Evolutionary conservation across 495 filamentous ascomycete species (phyloP).

Genomic region (Trichoderma gamsii): DNA sequence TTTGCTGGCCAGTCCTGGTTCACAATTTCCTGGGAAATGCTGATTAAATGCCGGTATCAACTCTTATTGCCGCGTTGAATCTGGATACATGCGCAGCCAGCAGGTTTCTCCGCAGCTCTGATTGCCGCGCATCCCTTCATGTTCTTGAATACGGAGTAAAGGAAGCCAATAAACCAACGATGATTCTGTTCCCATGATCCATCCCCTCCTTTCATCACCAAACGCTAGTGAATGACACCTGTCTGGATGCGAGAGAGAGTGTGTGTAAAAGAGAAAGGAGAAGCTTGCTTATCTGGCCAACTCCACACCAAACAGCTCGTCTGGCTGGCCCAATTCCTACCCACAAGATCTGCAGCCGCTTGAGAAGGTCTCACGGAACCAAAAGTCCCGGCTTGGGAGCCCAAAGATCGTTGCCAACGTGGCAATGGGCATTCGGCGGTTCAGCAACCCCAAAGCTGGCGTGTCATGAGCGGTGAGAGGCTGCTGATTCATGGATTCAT

Average conservation of each 20-base stretch:
- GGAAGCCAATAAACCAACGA: background rate
- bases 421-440: background rate
- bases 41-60: background rate
- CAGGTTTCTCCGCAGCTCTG: background rate
- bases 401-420: background rate
- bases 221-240: background rate
- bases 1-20: background rate
- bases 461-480: conserved; percentile 11
- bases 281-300: conserved; percentile 9
- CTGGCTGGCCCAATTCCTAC: background rate
- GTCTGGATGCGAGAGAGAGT: background rate
- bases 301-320: background rate
- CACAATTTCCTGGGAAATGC: background rate
- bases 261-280: background rate
- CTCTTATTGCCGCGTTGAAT: background rate
- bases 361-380: background rate
- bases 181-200: background rate
- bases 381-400: background rate
- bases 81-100: background rate
- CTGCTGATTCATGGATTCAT: background rate
- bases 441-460: background rate
- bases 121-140: background rate
- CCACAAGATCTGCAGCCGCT: background rate
- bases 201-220: background rate
- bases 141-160: background rate